Evolutionary conservation across 768 basidiomycete species (phyloP), one percentile per base, ranked within the genome.

Genomic region (Tricholoma terreum): DNA sequence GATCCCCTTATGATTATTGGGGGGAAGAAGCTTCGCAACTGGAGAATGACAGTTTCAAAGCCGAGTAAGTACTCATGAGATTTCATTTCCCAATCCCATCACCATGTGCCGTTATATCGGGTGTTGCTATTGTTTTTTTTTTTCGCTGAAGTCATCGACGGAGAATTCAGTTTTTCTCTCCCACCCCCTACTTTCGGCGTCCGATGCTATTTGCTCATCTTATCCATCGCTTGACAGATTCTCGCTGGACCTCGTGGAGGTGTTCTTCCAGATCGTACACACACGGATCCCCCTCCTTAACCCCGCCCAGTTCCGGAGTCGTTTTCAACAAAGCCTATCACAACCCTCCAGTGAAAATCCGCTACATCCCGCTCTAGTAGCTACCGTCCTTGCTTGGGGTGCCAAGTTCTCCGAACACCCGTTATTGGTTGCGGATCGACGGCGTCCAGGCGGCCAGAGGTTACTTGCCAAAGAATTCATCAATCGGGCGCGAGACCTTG

Each of bases 401-500:
- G 87, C 91, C 35, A 93, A 94, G 64, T 96, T 96, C 70, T 94
- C 92, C 3, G 94, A 97, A 65, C 92, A 96, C 67, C 87, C 89
- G 0, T 73, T 94, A 58, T 84, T 97, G 48, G 80, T 86, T 19
- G 83, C 85, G 33, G 94, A 96, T 74, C 81, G 93, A 42, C 76
- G 81, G 51, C 84, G 84, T 57, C 84, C 83, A 50, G 75, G 79
- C 46, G 84, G 84, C 6, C 87, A 92, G 66, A 93, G 93, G 70
- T 69, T 84, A 35, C 74, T 98, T 6, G 89, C 91, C 3, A 89
- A 85, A 71, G 75, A 87, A 1, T 73, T 96, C 33, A 85, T 94
- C 50, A 81, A 88, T 67, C 84, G 93, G 49, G 87, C 92, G 50
- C 83, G 92, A 58, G 90, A 94, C 71, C 81, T 95, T 38, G 88